Evolutionary conservation across 306 rosid genomes (phyloP).

Genomic region (Prinsepia uniflora): DNA sequence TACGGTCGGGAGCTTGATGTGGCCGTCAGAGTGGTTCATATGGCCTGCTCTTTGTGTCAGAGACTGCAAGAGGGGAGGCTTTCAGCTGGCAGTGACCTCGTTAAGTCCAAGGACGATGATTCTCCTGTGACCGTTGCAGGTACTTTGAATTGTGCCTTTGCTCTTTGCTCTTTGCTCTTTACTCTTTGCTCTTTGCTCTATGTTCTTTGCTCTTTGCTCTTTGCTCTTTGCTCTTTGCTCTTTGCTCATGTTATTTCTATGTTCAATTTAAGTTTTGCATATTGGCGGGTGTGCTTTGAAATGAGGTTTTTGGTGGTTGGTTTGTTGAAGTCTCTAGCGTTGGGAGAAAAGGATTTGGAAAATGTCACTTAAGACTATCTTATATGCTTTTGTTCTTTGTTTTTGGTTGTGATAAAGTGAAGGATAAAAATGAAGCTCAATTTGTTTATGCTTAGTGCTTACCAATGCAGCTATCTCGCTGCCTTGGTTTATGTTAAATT

Average conservation of each 20-base stretch:
- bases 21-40: conserved; percentile 82
- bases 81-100: conserved; percentile 31
- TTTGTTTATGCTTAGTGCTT: not conserved
- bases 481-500: not conserved
- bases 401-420: conserved; percentile 15
- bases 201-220: not conserved
- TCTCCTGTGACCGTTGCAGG: conserved; percentile 94
- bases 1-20: conserved; percentile 64
- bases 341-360: not conserved
- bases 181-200: too few species aligned
- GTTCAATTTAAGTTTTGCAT: not conserved
- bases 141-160: conserved; percentile 22
- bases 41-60: conserved; percentile 75
- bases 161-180: not conserved
- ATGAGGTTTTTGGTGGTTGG: not conserved
- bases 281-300: not conserved
- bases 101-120: conserved; percentile 80
- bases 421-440: not conserved
- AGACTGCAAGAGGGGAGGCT: conserved; percentile 66
- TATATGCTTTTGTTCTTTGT: conserved; percentile 10
- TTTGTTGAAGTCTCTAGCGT: not conserved
- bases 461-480: not conserved
- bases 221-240: not conserved
- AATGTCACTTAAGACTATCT: not conserved
- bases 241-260: not conserved